A percentile compares a stretch with the other conserved stretches of the same genome.
These are phyloP conservation scores for Globisporangium carolinianum DNA, from an alignment of 352 stramenopile species.

Conservation along the genomic window DNA sequence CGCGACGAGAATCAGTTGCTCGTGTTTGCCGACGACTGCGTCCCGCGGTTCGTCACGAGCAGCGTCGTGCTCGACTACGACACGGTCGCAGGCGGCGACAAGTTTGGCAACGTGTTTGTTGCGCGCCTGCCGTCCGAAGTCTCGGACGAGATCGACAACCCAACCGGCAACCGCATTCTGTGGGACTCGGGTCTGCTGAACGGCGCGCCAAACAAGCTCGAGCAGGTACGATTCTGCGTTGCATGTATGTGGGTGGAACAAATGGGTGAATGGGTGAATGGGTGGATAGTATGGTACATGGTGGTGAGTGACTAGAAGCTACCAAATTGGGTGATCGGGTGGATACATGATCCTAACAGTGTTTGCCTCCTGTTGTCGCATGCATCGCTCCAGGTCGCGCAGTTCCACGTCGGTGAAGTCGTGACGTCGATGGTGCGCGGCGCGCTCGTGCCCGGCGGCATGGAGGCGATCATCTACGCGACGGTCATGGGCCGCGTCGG, in stretches of 20 bases:
- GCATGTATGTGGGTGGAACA: not conserved
- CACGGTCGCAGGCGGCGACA: slow-evolving; percentile 96
- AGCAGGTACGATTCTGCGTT: slow-evolving; percentile 57
- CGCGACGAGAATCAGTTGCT: slow-evolving; percentile 93
- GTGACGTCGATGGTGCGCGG: slow-evolving; percentile 96
- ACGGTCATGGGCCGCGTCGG: slow-evolving; percentile 96
- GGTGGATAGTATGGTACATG: too few relatives aligned
- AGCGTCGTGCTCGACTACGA: slow-evolving; percentile 96
- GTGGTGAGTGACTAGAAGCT: too few relatives aligned
- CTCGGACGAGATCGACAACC: slow-evolving; percentile 95
- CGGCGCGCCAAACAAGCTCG: slow-evolving; percentile 95
- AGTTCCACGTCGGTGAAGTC: slow-evolving; percentile 98
- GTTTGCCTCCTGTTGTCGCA: not conserved
- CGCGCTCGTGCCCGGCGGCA: slow-evolving; percentile 93
- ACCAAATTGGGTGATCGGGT: too few relatives aligned
- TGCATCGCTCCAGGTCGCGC: slow-evolving; percentile 40
- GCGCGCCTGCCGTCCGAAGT: slow-evolving; percentile 89
- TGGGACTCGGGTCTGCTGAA: slow-evolving; percentile 93
- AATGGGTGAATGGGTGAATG: too few relatives aligned
- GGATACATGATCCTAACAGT: too few relatives aligned
- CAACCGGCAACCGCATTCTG: slow-evolving; percentile 93
- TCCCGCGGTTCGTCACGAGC: slow-evolving; percentile 77
- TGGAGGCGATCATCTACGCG: slow-evolving; percentile 96
- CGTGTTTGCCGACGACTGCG: slow-evolving; percentile 95
- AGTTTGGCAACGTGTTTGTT: slow-evolving; percentile 99